Evolutionary conservation across 805 yeast species (phyloP).

Genomic region (Starmerella asiatica): DNA sequence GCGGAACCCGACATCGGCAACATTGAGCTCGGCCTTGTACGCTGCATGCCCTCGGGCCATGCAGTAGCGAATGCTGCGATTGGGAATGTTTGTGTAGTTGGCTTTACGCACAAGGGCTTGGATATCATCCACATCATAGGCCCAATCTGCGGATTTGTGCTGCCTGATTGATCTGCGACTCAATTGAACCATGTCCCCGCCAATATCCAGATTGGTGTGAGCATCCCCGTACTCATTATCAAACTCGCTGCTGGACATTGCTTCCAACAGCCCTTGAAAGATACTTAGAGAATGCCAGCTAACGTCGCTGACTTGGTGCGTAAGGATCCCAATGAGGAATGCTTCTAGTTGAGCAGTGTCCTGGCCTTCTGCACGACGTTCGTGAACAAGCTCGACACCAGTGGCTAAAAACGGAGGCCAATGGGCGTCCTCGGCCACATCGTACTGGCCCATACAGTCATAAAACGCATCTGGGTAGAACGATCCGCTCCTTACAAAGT

Average conservation of each 20-base stretch:
- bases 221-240: conserved; percentile 37
- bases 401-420: conserved; percentile 53
- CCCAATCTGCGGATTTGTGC: conserved; percentile 21
- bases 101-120: conserved; percentile 32
- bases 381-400: conserved; percentile 35
- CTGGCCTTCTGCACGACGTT: conserved; percentile 21
- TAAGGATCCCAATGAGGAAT: conserved; percentile 43
- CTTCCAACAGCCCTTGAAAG: conserved; percentile 41
- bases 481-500: conserved; percentile 42
- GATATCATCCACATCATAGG: conserved; percentile 34
- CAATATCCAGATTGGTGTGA: conserved; percentile 43
- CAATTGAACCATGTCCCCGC: conserved; percentile 47
- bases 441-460: conserved; percentile 39
- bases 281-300: conserved; percentile 54
- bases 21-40: conserved; percentile 33
- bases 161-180: conserved; percentile 27
- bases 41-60: conserved; percentile 44
- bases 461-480: conserved; percentile 62
- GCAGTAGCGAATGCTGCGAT: conserved; percentile 29
- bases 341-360: conserved; percentile 31
- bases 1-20: conserved; percentile 25
- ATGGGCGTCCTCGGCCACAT: conserved; percentile 49
- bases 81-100: conserved; percentile 8
- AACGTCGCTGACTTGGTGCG: conserved; percentile 52
- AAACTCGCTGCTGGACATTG: conserved; percentile 42